phyloP scores from a whole-genome alignment of 164 flowering plant species.

The Taxillus chinensis region DNA sequence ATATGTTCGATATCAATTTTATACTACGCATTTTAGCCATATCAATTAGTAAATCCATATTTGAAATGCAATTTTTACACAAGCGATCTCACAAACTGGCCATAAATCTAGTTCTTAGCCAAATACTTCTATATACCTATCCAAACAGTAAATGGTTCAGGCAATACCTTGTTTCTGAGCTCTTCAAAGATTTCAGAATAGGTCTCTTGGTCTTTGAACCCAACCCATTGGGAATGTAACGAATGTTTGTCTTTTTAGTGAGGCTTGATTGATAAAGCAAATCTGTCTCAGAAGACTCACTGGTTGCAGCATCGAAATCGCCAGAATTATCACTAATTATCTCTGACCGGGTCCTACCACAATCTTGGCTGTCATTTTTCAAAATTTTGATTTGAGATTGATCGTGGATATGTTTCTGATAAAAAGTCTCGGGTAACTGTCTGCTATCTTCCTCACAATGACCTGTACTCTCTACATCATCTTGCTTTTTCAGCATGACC shows the following conservation, averaged over 20 bases:
- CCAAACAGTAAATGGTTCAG: background rate
- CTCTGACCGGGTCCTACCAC: slow-evolving; percentile 22
- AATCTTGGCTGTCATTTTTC: slow-evolving; percentile 31
- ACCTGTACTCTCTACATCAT: slow-evolving; percentile 7
- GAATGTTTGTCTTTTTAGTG: slow-evolving; percentile 19
- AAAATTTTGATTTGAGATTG: slow-evolving; percentile 21
- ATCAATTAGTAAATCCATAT: too few relatives aligned
- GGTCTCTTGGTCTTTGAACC: slow-evolving; percentile 28
- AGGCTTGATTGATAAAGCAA: slow-evolving; percentile 18
- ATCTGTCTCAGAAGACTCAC: slow-evolving; percentile 52
- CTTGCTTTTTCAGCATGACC: slow-evolving; percentile 32
- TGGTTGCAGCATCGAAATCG: slow-evolving; percentile 37
- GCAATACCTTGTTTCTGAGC: slow-evolving; percentile 28
- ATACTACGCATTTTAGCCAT: too few relatives aligned
- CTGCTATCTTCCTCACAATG: slow-evolving; percentile 19
- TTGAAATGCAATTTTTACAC: too few relatives aligned
- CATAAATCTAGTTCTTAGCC: background rate
- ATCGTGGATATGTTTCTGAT: slow-evolving; percentile 20
- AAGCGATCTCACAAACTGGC: too few relatives aligned
- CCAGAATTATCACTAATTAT: slow-evolving; percentile 31
- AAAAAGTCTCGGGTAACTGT: slow-evolving; percentile 17
- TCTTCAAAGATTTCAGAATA: slow-evolving; percentile 17
- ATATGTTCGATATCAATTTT: too few relatives aligned
- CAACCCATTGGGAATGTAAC: slow-evolving; percentile 21
- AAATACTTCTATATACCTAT: background rate